These are phyloP conservation scores for Ogataea hybrid DNA, from an alignment of 1,139 yeast genomes.

Conservation along the genomic window DNA sequence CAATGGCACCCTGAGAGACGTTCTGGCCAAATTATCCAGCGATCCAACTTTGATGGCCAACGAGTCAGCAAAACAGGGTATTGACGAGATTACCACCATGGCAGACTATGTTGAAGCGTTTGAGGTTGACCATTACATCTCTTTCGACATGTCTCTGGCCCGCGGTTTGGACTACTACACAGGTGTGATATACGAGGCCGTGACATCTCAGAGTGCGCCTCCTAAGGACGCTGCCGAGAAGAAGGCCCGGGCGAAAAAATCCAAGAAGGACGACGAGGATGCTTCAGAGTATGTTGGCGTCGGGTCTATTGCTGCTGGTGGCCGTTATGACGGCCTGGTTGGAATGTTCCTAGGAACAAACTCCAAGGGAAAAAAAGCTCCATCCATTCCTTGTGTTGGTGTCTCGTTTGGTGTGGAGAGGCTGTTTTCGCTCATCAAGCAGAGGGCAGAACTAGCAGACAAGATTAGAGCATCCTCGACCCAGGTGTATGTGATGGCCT, in stretches of 20 bases:
- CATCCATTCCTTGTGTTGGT: slow-evolving; percentile 95
- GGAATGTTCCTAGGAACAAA: slow-evolving; percentile 85
- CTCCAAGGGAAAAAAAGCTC: slow-evolving; percentile 66
- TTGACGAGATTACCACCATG: slow-evolving; percentile 73
- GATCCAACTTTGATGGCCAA: slow-evolving; percentile 61
- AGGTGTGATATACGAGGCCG: slow-evolving; percentile 94
- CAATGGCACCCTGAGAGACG: slow-evolving; percentile 75
- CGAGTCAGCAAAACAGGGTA: slow-evolving; percentile 74
- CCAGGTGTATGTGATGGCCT: slow-evolving; percentile 94
- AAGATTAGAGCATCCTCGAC: slow-evolving; percentile 81
- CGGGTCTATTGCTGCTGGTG: slow-evolving; percentile 98
- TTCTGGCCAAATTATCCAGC: slow-evolving; percentile 51
- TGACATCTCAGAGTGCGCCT: slow-evolving; percentile 92
- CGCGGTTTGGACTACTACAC: slow-evolving; percentile 98
- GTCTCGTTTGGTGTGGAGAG: slow-evolving; percentile 96
- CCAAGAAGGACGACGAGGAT: slow-evolving; percentile 66
- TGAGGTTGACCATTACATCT: slow-evolving; percentile 58
- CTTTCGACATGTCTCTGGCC: slow-evolving; percentile 91
- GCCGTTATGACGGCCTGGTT: slow-evolving; percentile 92
- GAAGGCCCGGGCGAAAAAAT: slow-evolving; percentile 49
- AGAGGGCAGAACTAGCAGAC: slow-evolving; percentile 54
- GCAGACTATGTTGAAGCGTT: slow-evolving; percentile 82
- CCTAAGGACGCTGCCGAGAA: slow-evolving; percentile 73
- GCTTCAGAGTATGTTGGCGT: slow-evolving; percentile 97
- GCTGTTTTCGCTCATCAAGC: slow-evolving; percentile 82